These are phyloP conservation scores for Trypanosoma brucei DNA, from an alignment of 208 protist genomes.

Conservation along the genomic window DNA sequence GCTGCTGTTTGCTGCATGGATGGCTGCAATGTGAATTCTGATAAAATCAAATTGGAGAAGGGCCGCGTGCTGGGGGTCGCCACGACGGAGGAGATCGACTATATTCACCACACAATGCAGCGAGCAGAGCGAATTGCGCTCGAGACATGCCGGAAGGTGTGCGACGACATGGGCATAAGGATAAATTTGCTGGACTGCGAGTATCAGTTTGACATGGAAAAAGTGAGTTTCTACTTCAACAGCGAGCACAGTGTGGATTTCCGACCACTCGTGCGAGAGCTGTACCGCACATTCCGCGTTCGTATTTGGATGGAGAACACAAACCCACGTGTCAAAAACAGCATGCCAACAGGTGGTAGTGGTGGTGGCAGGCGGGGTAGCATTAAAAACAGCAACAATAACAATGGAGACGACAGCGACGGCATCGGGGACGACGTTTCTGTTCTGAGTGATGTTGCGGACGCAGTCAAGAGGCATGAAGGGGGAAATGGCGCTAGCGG, in stretches of 20 bases:
- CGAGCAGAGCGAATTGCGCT: slow-evolving; percentile 80
- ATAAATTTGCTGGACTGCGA: slow-evolving; percentile 82
- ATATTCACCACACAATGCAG: slow-evolving; percentile 71
- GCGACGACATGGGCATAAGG: slow-evolving; percentile 72
- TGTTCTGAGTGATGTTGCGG: neutral
- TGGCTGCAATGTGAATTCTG: slow-evolving; percentile 50
- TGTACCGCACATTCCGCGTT: slow-evolving; percentile 87
- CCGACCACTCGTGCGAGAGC: slow-evolving; percentile 76
- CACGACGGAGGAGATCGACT: slow-evolving; percentile 64
- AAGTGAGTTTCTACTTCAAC: slow-evolving; percentile 91
- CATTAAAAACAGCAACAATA: slow-evolving; percentile 25
- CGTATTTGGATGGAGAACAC: slow-evolving; percentile 93
- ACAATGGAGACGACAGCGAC: neutral
- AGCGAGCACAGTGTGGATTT: slow-evolving; percentile 88
- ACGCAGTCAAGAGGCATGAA: neutral
- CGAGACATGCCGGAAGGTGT: slow-evolving; percentile 80
- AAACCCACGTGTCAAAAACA: slow-evolving; percentile 83
- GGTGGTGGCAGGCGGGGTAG: slow-evolving; percentile 6
- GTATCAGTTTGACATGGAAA: slow-evolving; percentile 93
- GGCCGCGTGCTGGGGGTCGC: slow-evolving; percentile 67
- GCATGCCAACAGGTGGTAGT: slow-evolving; percentile 41
- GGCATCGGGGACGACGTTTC: neutral
- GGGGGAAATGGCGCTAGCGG: neutral
- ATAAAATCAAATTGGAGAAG: slow-evolving; percentile 77
- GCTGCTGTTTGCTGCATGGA: slow-evolving; percentile 64